Evolutionary conservation across 345 rosid species (phyloP), one percentile per base, ranked within the genome.

Genomic region (Citrus australasica): DNA sequence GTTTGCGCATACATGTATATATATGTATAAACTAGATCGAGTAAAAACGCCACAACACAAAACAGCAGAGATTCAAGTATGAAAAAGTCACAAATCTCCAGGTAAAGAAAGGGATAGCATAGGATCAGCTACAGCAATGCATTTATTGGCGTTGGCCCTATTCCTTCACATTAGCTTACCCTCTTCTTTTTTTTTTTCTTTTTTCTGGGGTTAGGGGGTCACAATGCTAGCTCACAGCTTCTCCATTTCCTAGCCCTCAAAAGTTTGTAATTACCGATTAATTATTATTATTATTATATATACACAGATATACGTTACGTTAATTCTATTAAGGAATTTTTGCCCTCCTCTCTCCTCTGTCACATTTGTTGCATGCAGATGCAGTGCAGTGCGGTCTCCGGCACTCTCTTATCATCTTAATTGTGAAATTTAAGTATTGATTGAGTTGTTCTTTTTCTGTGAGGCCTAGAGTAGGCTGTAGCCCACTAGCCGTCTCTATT

Each of bases 391-490:
- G 51, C 51, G 4, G 51, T 46, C 17, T 11, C 51, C 17, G 51
- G 60, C 40, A 71, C 32, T 21, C 4, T 30, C 7, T 27, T 8
- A 8, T 38, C 19, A 40, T 42, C 14, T 40, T 6, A 42, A 42
- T 42, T 48, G 19, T 4, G 42, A 7, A 32, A 7, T 9, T 55
- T 46, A 46, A 30, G 46, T 30, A 7, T 1, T 59, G 46, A 65
- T 46, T 33, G 5, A 6, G 77, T 58, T 67, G 63, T 55, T 72
- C 59, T 73, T 73, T 68, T 8, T 6, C 1, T 37, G 42, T 65
- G 77, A 63, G 79, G 74, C 62, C 73, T n/a, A 65, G 32, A 78
- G 75, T 62, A 37, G 68, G 59, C 51, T 56, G 35, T 0, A 32
- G 75, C 80, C 67, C 60, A 37, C 24, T 71, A 42, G 5, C 17